Evolutionary conservation across 306 rosid genomes (phyloP).

Genomic region (Fragaria nilgerrensis): DNA sequence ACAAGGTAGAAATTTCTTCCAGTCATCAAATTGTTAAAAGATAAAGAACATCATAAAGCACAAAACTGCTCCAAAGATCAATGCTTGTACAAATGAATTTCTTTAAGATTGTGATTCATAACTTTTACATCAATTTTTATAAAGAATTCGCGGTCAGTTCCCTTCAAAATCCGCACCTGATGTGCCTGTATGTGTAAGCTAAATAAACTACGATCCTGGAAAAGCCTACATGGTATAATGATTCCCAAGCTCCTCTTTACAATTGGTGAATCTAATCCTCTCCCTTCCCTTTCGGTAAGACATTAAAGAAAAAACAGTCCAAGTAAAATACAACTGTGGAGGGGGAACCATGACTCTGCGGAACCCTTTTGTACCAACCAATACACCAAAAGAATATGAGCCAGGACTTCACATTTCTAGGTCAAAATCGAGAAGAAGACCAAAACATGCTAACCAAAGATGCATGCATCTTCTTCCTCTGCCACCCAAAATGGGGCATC

Average conservation of each 20-base stretch:
- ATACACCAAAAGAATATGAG: conserved; percentile 41
- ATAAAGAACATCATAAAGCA: not conserved
- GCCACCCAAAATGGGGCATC: conserved; percentile 32
- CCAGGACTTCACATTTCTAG: conserved; percentile 36
- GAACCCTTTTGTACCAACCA: conserved; percentile 28
- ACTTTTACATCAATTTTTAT: not conserved
- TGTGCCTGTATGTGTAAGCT: conserved; percentile 17
- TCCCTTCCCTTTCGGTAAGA: not conserved
- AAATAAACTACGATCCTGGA: conserved; percentile 29
- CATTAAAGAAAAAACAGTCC: not conserved
- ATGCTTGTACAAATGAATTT: not conserved
- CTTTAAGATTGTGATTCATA: not conserved
- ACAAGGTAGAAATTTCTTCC: too few species aligned
- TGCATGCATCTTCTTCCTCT: conserved; percentile 8
- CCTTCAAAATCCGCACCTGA: conserved; percentile 5
- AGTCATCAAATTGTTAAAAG: not conserved
- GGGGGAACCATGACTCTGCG: conserved; percentile 21
- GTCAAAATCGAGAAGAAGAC: conserved; percentile 49
- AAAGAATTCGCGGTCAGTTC: not conserved
- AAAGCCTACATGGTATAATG: conserved; percentile 24
- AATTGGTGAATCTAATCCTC: conserved; percentile 25
- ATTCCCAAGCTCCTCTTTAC: conserved; percentile 67
- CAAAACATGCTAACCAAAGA: conserved; percentile 23
- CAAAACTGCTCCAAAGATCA: not conserved
- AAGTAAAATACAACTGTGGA: conserved; percentile 15